These are phyloP conservation scores for Saccharum officinarum DNA, from an alignment of 176 grass and related monocot genomes.

Conservation along the genomic window DNA sequence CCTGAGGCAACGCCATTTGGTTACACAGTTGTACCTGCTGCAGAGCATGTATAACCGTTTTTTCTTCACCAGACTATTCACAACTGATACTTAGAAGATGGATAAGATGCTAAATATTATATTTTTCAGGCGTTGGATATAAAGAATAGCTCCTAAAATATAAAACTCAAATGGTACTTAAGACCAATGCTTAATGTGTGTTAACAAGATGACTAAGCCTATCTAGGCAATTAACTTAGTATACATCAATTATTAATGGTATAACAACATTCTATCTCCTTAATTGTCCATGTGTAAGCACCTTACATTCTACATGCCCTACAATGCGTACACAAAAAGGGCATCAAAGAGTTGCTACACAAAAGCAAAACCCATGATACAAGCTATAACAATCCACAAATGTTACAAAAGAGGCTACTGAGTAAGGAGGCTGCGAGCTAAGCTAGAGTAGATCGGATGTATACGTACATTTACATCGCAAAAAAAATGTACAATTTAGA, in stretches of 20 bases:
- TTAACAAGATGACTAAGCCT: background rate
- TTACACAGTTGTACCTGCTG: background rate
- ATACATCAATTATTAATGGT: background rate
- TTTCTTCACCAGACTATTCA: background rate
- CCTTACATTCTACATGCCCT: background rate
- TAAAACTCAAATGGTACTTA: background rate
- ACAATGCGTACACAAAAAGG: background rate
- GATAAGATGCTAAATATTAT: no score
- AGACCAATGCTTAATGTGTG: background rate
- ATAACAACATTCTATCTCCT: background rate
- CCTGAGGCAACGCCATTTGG: no score
- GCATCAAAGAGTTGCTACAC: background rate
- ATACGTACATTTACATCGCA: conserved; percentile 16
- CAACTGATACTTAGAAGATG: background rate
- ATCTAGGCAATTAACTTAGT: background rate
- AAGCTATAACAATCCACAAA: conserved; percentile 1
- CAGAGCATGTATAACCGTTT: background rate
- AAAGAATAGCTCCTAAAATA: background rate
- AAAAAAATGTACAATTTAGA: conserved; percentile 35
- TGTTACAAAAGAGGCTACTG: background rate
- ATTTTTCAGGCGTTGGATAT: background rate
- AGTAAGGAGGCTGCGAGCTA: background rate
- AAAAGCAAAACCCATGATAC: background rate
- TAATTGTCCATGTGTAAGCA: background rate
- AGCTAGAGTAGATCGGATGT: background rate